A percentile compares a stretch with the other conserved stretches of the same genome.
phyloP scores from a whole-genome alignment of 2,329 filamentous ascomycete species.

The Aureobasidium zeae region DNA sequence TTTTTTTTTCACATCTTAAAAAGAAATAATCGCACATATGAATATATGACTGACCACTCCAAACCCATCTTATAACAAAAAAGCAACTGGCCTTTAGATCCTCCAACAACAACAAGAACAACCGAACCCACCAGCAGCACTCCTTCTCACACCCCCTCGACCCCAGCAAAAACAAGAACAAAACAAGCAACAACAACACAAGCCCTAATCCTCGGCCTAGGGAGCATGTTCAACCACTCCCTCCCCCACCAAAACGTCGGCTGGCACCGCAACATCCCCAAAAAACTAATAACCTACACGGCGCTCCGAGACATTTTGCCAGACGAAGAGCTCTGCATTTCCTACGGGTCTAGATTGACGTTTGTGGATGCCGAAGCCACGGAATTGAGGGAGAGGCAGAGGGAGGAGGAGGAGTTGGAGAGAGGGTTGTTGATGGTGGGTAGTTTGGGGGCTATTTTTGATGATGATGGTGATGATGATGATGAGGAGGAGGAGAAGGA shows the following conservation, averaged over 20 bases:
- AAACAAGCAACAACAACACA: conserved; percentile 30
- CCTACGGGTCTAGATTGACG: conserved; percentile 39
- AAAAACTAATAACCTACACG: conserved; percentile 40
- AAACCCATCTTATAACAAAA: too few species aligned
- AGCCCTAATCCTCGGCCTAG: conserved; percentile 47
- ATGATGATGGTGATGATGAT: neutral
- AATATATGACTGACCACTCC: too few species aligned
- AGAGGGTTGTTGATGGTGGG: conserved; percentile 33
- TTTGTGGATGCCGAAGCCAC: conserved; percentile 37
- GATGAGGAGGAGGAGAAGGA: neutral
- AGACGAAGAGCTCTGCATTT: conserved; percentile 43
- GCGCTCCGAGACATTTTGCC: conserved; percentile 40
- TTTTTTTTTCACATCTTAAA: neutral
- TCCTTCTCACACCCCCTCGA: conserved; percentile 36
- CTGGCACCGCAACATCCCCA: conserved; percentile 43
- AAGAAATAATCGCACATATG: too few species aligned
- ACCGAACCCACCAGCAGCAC: too few species aligned
- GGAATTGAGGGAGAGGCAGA: neutral
- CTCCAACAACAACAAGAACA: too few species aligned
- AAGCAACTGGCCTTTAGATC: too few species aligned
- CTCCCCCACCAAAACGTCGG: conserved; percentile 44
- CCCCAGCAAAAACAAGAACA: conserved; percentile 12
- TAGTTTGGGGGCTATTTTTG: neutral
- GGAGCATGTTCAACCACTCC: conserved; percentile 52
- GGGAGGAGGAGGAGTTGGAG: conserved; percentile 24